These are phyloP conservation scores for Endogone sp. DNA, from an alignment of 192 early-diverging fungal species.

Conservation along the genomic window DNA sequence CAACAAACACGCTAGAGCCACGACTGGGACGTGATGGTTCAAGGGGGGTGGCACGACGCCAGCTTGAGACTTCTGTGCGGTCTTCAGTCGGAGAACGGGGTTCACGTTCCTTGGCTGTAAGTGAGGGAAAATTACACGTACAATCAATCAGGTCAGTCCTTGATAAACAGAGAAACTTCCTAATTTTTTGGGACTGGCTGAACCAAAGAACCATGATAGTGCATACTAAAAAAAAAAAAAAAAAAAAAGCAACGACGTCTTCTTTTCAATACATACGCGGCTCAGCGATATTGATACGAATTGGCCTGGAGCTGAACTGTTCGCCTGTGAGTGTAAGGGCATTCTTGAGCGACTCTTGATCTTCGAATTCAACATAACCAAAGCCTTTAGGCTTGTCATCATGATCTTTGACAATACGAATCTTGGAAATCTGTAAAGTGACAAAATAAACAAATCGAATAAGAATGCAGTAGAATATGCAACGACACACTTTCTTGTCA, in stretches of 20 bases:
- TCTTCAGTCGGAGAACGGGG: conserved; percentile 47
- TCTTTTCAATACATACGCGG: conserved; percentile 53
- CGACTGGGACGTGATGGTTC: conserved; percentile 36
- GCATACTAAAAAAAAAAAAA: too few relatives aligned
- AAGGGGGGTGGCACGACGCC: conserved; percentile 45
- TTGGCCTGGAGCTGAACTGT: conserved; percentile 53
- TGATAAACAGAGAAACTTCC: too few relatives aligned
- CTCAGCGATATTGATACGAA: conserved; percentile 89
- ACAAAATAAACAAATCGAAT: background rate
- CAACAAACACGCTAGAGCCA: conserved; percentile 28
- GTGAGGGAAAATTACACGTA: background rate
- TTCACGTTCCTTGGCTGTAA: conserved; percentile 41
- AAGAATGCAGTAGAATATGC: too few relatives aligned
- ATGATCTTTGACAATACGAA: conserved; percentile 81
- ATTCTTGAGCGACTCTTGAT: conserved; percentile 72
- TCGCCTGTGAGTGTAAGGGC: conserved; percentile 69
- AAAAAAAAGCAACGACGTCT: background rate
- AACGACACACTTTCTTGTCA: background rate
- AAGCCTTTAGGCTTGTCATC: conserved; percentile 87
- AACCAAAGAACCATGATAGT: too few relatives aligned
- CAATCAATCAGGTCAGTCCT: too few relatives aligned
- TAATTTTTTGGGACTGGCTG: too few relatives aligned
- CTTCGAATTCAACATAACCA: conserved; percentile 94
- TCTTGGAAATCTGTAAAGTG: conserved; percentile 55
- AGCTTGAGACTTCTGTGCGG: conserved; percentile 52